Conservation (phyloP, 768 basidiomycete genomes). For the Udeniomyces megalosporus region DNA sequence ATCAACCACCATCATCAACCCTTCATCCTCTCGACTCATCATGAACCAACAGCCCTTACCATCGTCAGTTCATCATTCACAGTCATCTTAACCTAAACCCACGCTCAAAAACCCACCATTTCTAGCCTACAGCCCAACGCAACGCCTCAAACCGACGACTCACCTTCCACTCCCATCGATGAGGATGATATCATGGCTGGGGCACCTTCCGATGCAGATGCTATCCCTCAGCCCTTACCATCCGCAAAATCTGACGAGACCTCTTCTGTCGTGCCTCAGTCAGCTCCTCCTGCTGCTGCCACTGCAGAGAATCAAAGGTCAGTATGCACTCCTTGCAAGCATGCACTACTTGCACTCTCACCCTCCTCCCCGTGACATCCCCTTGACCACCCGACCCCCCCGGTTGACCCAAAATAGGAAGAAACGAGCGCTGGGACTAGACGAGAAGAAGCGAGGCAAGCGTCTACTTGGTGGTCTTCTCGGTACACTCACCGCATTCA, state of each 20-base stretch:
- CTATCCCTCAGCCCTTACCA: no score
- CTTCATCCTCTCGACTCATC: background rate
- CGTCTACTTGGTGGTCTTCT: conserved; percentile 13
- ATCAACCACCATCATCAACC: background rate
- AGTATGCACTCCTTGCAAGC: no score
- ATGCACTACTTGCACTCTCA: background rate
- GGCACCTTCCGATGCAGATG: background rate
- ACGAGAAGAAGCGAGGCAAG: conserved; percentile 16
- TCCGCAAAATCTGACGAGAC: background rate
- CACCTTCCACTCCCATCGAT: background rate
- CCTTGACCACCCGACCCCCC: no score
- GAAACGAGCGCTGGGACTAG: conserved; percentile 2
- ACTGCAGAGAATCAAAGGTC: no score
- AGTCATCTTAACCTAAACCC: background rate
- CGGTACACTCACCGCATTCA: conserved; percentile 9
- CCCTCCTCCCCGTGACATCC: no score
- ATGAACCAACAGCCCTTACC: background rate
- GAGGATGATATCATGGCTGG: conserved; percentile 3
- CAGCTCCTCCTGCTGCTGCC: background rate
- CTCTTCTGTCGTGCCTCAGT: no score
- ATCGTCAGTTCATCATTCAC: background rate
- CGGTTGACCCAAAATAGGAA: no score
- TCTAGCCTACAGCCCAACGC: background rate
- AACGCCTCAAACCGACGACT: background rate
- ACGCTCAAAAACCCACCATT: no score